phyloP scores from a whole-genome alignment of 768 basidiomycete species.

The Pleurotus eryngii region DNA sequence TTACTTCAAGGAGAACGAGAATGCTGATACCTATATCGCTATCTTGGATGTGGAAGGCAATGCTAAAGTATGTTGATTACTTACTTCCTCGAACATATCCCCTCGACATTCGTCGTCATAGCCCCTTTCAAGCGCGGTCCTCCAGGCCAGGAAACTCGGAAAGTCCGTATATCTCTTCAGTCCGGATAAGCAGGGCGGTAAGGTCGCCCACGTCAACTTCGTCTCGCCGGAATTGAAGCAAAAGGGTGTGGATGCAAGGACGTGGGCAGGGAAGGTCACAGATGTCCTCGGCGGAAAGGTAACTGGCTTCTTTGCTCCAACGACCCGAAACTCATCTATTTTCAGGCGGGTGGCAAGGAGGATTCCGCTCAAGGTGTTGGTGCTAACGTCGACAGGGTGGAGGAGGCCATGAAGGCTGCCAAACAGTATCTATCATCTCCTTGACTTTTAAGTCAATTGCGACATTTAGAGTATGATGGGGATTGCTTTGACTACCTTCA shows the following conservation, averaged over 20 bases:
- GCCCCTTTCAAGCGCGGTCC: conserved; percentile 73
- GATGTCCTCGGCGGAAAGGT: conserved; percentile 92
- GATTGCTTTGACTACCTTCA: neutral
- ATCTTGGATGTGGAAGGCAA: conserved; percentile 78
- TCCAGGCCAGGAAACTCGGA: conserved; percentile 73
- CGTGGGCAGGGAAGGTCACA: conserved; percentile 80
- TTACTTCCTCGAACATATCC: neutral
- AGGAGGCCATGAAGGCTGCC: conserved; percentile 65
- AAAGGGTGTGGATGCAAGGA: conserved; percentile 75
- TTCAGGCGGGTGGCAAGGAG: conserved; percentile 91
- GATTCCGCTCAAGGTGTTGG: conserved; percentile 92
- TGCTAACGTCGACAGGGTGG: conserved; percentile 52
- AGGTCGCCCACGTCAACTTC: conserved; percentile 86
- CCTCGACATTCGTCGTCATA: conserved; percentile 20
- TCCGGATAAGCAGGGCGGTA: conserved; percentile 61
- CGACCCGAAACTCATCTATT: conserved; percentile 4
- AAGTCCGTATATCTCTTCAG: conserved; percentile 92
- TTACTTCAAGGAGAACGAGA: conserved; percentile 76
- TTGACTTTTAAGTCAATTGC: neutral
- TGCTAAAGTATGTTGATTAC: conserved; percentile 56
- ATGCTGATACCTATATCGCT: conserved; percentile 67
- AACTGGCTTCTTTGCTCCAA: neutral
- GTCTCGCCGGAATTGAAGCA: conserved; percentile 57
- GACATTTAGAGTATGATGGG: neutral
- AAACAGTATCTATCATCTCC: conserved; percentile 29